Conservation (phyloP, 768 basidiomycete genomes). For the Lactarius deliciosus region DNA sequence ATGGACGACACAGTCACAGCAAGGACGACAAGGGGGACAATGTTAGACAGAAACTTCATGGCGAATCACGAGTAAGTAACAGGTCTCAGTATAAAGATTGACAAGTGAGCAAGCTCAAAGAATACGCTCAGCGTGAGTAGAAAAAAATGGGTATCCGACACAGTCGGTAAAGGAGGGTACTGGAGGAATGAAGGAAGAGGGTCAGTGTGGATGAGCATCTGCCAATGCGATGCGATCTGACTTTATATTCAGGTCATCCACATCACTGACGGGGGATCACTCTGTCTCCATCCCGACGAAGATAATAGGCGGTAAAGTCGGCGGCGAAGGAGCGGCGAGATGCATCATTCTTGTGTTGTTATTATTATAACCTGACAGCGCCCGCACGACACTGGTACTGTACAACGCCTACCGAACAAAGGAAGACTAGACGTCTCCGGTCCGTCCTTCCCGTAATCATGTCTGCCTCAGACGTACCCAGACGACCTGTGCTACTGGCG, state of each 20-base stretch:
- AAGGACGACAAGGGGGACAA: constrained; percentile 16
- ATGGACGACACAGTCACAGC: constrained; percentile 10
- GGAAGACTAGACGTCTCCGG: background rate
- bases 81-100: background rate
- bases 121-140: constrained; percentile 19
- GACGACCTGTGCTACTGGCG: constrained; percentile 21
- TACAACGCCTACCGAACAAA: no score
- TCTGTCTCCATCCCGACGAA: constrained; percentile 5
- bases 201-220: background rate
- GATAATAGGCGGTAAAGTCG: background rate
- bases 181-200: constrained; percentile 8
- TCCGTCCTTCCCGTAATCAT: background rate
- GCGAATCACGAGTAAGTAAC: background rate
- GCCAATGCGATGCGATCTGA: background rate
- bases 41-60: constrained; percentile 22
- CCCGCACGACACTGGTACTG: no score
- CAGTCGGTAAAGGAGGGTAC: constrained; percentile 24
- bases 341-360: background rate
- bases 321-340: background rate
- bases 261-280: background rate
- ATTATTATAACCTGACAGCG: no score
- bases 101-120: constrained; percentile 8
- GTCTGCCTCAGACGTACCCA: background rate
- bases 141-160: constrained; percentile 18
- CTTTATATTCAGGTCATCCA: background rate